These are phyloP conservation scores for Pseudoscleropodium purum DNA, from an alignment of 225 moss, liverwort and hornwort species.

Conservation along the genomic window DNA sequence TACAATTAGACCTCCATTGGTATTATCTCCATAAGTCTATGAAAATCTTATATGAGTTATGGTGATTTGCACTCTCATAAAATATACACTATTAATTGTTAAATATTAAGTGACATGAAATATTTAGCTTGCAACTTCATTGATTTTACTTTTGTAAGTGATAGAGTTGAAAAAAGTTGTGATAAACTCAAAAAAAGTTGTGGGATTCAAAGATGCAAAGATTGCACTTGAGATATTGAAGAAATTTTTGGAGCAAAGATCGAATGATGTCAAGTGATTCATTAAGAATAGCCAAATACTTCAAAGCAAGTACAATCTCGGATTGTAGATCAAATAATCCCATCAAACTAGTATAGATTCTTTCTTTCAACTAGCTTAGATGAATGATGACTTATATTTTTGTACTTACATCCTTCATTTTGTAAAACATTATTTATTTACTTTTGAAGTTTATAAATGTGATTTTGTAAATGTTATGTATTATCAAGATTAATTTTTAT, in stretches of 20 bases:
- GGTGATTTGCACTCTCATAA: too few species aligned
- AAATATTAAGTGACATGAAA: not conserved
- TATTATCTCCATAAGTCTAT: too few species aligned
- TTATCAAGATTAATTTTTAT: not conserved
- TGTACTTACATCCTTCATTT: not conserved
- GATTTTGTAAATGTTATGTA: not conserved
- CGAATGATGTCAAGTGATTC: not conserved
- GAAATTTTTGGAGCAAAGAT: not conserved
- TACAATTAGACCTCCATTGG: too few species aligned
- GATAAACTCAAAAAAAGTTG: not conserved
- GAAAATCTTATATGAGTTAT: too few species aligned
- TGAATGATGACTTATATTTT: not conserved
- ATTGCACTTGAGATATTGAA: not conserved
- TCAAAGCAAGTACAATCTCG: not conserved
- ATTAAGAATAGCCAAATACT: not conserved
- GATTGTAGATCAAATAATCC: not conserved
- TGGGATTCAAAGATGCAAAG: not conserved
- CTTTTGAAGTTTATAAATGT: not conserved
- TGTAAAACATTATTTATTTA: not conserved
- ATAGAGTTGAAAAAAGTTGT: not conserved
- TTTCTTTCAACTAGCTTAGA: too few species aligned
- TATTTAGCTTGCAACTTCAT: not conserved
- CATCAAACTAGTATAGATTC: not conserved
- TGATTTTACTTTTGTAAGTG: not conserved
- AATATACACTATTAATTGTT: too few species aligned